Percentiles rank a stretch among this genome's conserved stretches.
phyloP scores from a whole-genome alignment of 1,284 basidiomycete genomes.

The Xerocomus cyaneibrunnescens region DNA sequence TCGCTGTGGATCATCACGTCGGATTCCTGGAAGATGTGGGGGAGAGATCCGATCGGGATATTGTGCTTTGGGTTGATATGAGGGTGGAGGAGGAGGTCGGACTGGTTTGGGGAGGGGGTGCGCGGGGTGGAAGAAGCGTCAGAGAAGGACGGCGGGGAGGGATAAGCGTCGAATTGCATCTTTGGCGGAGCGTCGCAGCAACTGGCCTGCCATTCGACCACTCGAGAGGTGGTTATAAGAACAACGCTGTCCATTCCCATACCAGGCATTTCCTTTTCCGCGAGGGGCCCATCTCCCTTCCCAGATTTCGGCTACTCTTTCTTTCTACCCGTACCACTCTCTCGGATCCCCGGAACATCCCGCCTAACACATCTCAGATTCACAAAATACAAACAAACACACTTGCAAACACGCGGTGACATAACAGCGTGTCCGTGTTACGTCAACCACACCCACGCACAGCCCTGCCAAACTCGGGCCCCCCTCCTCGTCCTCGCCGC shows the following conservation, averaged over 20 bases:
- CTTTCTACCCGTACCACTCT: constrained; percentile 35
- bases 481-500: not conserved
- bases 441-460: constrained; percentile 37
- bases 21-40: constrained; percentile 51
- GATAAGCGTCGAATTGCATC: constrained; percentile 70
- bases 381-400: constrained; percentile 9
- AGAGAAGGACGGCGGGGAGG: constrained; percentile 49
- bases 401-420: constrained; percentile 30
- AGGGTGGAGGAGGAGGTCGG: constrained; percentile 42
- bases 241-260: constrained; percentile 30
- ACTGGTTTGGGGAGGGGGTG: constrained; percentile 61
- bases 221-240: constrained; percentile 36
- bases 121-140: constrained; percentile 62
- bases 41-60: constrained; percentile 47
- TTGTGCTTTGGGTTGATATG: constrained; percentile 39
- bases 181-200: constrained; percentile 23
- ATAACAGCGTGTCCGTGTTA: constrained; percentile 36
- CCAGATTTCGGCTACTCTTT: constrained; percentile 42
- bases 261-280: constrained; percentile 19
- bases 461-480: constrained; percentile 12
- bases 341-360: constrained; percentile 36
- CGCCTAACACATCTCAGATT: constrained; percentile 35
- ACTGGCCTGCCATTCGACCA: constrained; percentile 11
- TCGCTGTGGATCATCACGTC: constrained; percentile 39
- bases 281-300: constrained; percentile 31